Percentiles rank a stretch among this genome's conserved stretches.
phyloP scores from a whole-genome alignment of 1,284 basidiomycete species.

The Ustilago tritici region DNA sequence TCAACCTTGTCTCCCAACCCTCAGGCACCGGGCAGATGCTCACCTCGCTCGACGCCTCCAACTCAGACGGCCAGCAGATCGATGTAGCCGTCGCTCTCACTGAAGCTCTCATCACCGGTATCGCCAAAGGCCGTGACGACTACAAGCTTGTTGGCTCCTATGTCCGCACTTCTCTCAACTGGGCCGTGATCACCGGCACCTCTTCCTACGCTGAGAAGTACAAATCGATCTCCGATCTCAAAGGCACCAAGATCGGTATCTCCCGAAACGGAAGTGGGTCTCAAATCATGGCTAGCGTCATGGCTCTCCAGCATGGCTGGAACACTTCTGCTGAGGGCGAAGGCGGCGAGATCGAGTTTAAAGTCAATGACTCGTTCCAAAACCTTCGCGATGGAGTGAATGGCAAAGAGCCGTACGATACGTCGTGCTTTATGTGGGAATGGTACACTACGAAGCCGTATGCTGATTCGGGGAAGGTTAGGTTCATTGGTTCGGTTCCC shows the following conservation, averaged over 20 bases:
- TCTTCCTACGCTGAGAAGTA: constrained; percentile 73
- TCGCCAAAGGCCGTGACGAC: constrained; percentile 81
- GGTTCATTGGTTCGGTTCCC: constrained; percentile 83
- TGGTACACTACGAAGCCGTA: constrained; percentile 94
- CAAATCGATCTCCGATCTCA: constrained; percentile 80
- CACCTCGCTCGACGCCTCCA: constrained; percentile 52
- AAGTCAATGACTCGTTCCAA: constrained; percentile 67
- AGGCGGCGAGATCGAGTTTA: constrained; percentile 52
- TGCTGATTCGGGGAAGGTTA: constrained; percentile 81
- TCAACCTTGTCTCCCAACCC: constrained; percentile 61
- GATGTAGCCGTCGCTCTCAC: constrained; percentile 81
- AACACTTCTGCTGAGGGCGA: constrained; percentile 19
- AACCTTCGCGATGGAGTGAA: constrained; percentile 92
- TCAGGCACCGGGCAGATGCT: constrained; percentile 68
- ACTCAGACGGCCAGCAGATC: constrained; percentile 54
- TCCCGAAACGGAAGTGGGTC: constrained; percentile 88
- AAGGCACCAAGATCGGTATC: constrained; percentile 87
- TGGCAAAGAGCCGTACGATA: constrained; percentile 33
- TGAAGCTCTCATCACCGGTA: constrained; percentile 90
- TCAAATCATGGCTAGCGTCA: constrained; percentile 94
- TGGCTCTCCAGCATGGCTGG: constrained; percentile 79
- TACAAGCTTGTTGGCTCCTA: constrained; percentile 95
- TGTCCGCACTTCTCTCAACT: constrained; percentile 73
- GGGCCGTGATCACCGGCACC: constrained; percentile 87
- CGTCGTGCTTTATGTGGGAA: constrained; percentile 76